Base-by-base conservation (phyloP, 306 rosid species). In the Fragaria iinumae region DNA sequence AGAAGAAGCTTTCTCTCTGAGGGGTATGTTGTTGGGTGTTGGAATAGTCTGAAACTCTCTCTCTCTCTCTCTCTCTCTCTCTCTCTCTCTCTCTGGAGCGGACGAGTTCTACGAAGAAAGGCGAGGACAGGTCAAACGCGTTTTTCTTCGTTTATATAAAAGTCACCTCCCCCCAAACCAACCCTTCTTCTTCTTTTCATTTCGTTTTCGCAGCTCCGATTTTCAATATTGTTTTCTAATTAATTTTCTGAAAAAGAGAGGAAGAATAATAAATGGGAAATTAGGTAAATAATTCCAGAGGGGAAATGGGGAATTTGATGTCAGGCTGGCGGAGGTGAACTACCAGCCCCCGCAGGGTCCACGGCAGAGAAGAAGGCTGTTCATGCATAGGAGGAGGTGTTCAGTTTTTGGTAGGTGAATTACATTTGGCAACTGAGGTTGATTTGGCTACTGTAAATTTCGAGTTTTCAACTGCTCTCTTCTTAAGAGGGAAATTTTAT, bases 71-170 rank as follows among this genome's bases (percentile, higher is more conserved):
- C n/a, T 25, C 27, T 25, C 0, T 0, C 27, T 25, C 27, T 25
- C 70, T 29, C 32, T 29, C 32, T 27, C 1, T 18, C 3, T 41
- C 44, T 41, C 2, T 41, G 20, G 48, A 60, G 69, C 43, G 44
- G 85, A 71, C 75, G 77, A 52, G 71, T 10, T 64, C 73, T 81
- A n/a, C 84, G 4, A 76, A 32, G 68, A 29, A 13, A 66, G 45
- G 13, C 5, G 25, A 34, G 73, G 88, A 20, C 50, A 67, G 48
- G 71, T 88, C 96, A 88, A 88, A 90, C 78, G 82, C 85, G 79
- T 32, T 20, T 74, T 44, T 32, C 70, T 2, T 34, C 70, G n/a
- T 18, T 18, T 74, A 75, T 62, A 38, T 48, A 66, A 41, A 2
- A 20, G 36, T 57, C 76, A 27, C 1, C 8, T 36, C 64, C 20